These are phyloP conservation scores for Termitomyces sp. DNA, from an alignment of 768 basidiomycete genomes.

Conservation along the genomic window DNA sequence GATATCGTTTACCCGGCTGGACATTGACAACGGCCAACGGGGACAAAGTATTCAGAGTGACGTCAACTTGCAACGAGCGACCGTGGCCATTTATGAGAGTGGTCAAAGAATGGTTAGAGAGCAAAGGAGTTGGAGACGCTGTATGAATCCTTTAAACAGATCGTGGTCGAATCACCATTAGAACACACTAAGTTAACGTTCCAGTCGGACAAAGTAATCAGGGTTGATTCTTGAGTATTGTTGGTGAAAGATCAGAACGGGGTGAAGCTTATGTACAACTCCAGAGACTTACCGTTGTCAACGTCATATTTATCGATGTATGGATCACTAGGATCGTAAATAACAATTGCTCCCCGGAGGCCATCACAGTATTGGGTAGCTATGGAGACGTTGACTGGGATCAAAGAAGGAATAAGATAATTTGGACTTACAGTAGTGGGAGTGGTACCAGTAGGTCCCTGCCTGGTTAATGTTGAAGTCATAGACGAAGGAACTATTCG, in stretches of 20 bases:
- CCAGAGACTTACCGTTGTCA: constrained; percentile 4
- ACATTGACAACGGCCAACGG: constrained; percentile 32
- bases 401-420: constrained; percentile 14
- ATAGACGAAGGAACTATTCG: constrained; percentile 28
- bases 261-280: background rate
- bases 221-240: background rate
- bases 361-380: constrained; percentile 15
- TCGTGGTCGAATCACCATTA: background rate
- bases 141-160: background rate
- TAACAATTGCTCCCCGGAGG: background rate
- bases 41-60: constrained; percentile 1
- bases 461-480: constrained; percentile 20
- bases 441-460: constrained; percentile 23
- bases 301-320: constrained; percentile 26
- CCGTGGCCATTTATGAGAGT: background rate
- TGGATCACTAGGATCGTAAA: constrained; percentile 29
- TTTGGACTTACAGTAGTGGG: constrained; percentile 18
- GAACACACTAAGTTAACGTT: background rate
- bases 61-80: background rate
- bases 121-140: background rate
- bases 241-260: background rate
- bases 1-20: constrained; percentile 28
- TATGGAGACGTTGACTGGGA: constrained; percentile 31
- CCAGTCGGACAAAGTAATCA: constrained; percentile 5
- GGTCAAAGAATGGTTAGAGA: background rate